These are phyloP conservation scores for Fomitopsis betulina DNA, from an alignment of 1,284 basidiomycete genomes.

Conservation along the genomic window DNA sequence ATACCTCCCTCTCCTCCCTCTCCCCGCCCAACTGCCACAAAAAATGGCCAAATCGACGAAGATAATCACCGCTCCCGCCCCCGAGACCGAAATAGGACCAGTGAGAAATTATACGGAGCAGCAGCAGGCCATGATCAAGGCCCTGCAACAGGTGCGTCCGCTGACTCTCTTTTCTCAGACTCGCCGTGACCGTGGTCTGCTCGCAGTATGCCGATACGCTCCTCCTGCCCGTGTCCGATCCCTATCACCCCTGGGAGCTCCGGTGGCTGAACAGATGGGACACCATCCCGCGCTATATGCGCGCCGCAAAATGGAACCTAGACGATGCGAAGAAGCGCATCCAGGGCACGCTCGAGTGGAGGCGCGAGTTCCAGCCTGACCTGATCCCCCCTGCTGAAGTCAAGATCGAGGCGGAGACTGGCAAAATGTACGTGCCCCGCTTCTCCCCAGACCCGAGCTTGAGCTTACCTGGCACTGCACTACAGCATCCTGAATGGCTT, in stretches of 20 bases:
- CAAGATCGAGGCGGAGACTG: constrained; percentile 73
- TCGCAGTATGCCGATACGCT: constrained; percentile 61
- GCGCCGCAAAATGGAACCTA: constrained; percentile 80
- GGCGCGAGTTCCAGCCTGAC: constrained; percentile 78
- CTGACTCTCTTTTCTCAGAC: background rate
- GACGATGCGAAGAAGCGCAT: constrained; percentile 76
- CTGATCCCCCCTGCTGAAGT: constrained; percentile 77
- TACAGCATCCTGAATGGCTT: constrained; percentile 76
- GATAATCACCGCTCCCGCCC: constrained; percentile 41
- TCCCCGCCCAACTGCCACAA: background rate
- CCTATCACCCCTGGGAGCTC: constrained; percentile 72
- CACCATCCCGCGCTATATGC: constrained; percentile 77
- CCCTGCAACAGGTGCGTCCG: constrained; percentile 53
- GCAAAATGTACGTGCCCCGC: constrained; percentile 69
- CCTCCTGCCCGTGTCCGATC: constrained; percentile 58
- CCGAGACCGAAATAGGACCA: constrained; percentile 46
- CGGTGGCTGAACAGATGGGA: constrained; percentile 73
- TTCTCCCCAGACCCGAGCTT: background rate
- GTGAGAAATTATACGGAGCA: constrained; percentile 57
- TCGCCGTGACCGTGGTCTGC: background rate
- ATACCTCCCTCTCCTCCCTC: background rate
- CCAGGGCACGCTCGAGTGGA: constrained; percentile 75
- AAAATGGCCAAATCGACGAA: constrained; percentile 35
- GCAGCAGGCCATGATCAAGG: constrained; percentile 55
- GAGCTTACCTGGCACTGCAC: background rate